Conservation (phyloP, 2,329 filamentous ascomycete species). For the Karstenula rhodostoma region DNA sequence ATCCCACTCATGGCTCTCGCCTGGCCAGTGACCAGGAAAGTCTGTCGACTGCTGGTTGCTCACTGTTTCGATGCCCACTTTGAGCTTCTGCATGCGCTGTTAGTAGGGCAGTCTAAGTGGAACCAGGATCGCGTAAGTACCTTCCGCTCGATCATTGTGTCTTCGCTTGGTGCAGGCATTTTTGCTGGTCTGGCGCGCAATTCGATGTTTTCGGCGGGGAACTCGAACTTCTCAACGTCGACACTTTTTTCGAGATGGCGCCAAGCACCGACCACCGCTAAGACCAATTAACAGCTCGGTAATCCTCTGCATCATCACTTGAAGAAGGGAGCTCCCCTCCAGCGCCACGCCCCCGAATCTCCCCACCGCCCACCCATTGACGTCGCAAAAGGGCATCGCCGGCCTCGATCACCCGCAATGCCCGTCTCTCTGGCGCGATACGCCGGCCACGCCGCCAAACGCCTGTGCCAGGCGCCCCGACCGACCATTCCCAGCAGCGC, state of each 20-base stretch:
- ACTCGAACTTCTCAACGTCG: conserved; percentile 21
- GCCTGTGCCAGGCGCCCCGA: conserved; percentile 67
- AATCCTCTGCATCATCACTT: conserved; percentile 41
- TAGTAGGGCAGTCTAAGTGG: conserved; percentile 7
- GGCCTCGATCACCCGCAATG: conserved; percentile 62
- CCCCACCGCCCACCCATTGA: conserved; percentile 47
- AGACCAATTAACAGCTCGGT: conserved; percentile 38
- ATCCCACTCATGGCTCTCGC: conserved; percentile 85
- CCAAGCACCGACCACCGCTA: conserved; percentile 33
- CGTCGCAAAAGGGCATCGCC: conserved; percentile 38
- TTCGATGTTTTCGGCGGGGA: conserved; percentile 28
- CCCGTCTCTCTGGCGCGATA: conserved; percentile 75
- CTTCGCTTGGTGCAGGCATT: conserved; percentile 56
- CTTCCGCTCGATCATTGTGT: conserved; percentile 69
- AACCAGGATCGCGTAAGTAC: conserved; percentile 51
- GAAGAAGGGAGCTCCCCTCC: conserved; percentile 36
- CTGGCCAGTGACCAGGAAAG: conserved; percentile 88
- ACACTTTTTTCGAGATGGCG: conserved; percentile 35
- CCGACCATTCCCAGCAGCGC: conserved; percentile 48
- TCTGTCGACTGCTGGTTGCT: conserved; percentile 88
- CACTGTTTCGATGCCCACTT: conserved; percentile 89
- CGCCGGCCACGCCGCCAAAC: conserved; percentile 74
- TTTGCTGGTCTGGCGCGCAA: conserved; percentile 25
- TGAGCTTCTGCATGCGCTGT: conserved; percentile 70
- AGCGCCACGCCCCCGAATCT: conserved; percentile 42